Evolutionary conservation across 2,329 filamentous ascomycete species (phyloP).

Genomic region (Pestalotiopsis fici): DNA sequence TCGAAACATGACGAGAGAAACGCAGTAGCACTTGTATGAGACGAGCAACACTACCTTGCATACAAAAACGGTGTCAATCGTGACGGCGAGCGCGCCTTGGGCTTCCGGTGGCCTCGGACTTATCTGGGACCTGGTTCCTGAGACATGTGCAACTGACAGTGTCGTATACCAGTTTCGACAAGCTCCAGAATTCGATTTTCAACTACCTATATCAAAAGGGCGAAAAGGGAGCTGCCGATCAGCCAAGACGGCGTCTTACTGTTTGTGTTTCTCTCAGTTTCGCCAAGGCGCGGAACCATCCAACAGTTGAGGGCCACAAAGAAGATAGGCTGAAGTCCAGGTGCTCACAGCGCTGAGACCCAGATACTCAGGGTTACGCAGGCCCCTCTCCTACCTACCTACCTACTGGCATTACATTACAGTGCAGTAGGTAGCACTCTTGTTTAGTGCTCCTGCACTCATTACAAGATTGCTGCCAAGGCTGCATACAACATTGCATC

Average conservation of each 20-base stretch:
- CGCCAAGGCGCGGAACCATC: constrained; percentile 2
- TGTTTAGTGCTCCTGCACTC: background rate
- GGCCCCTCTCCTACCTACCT: background rate
- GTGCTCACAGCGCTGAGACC: background rate
- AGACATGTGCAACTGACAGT: background rate
- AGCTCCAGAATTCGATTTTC: background rate
- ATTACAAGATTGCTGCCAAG: background rate
- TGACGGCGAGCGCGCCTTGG: background rate
- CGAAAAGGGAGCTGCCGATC: constrained; percentile 8
- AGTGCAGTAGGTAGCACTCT: no score
- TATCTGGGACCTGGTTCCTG: background rate
- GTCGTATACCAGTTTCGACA: background rate
- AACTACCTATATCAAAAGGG: background rate
- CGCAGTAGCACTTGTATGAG: background rate
- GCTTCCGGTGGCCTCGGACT: background rate
- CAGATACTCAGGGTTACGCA: background rate
- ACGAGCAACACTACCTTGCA: background rate
- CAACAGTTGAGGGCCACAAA: constrained; percentile 10
- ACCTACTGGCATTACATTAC: background rate
- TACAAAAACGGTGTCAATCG: background rate
- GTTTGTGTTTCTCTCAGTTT: constrained; percentile 8
- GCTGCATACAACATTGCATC: background rate
- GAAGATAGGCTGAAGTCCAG: background rate
- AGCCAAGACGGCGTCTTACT: constrained; percentile 11
- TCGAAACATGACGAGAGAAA: background rate